Conservation (phyloP, 129 eudicot genomes). For the Chrysanthemum makinoi region DNA sequence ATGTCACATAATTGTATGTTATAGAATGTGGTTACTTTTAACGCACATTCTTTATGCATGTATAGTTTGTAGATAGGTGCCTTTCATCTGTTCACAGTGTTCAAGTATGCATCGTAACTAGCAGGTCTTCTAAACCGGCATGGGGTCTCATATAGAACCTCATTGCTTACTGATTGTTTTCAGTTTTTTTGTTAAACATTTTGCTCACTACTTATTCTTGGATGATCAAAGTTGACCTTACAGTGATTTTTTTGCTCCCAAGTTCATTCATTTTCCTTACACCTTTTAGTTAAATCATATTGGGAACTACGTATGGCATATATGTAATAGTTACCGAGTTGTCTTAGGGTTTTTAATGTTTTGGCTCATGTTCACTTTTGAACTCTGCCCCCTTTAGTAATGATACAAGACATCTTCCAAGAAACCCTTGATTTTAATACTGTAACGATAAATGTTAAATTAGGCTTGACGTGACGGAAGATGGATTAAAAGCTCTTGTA, state of each 20-base stretch:
- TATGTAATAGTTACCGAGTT: too few relatives aligned
- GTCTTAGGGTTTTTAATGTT: neutral
- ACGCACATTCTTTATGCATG: too few relatives aligned
- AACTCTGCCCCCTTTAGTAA: slow-evolving; percentile 10
- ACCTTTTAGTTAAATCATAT: neutral
- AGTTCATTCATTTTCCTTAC: neutral
- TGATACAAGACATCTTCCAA: slow-evolving; percentile 1
- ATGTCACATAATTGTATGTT: neutral
- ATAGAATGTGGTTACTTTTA: too few relatives aligned
- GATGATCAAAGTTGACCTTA: slow-evolving; percentile 11
- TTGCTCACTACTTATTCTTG: slow-evolving; percentile 2
- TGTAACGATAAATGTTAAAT: slow-evolving; percentile 15
- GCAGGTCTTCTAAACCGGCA: neutral
- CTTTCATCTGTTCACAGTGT: too few relatives aligned
- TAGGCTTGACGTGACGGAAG: slow-evolving; percentile 90
- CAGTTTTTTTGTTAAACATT: neutral
- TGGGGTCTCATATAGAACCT: neutral
- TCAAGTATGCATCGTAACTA: neutral
- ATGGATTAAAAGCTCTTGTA: slow-evolving; percentile 86
- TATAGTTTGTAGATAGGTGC: too few relatives aligned
- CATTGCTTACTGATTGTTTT: slow-evolving; percentile 1
- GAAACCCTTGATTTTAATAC: slow-evolving; percentile 5
- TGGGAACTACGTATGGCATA: too few relatives aligned
- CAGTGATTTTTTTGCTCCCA: neutral
- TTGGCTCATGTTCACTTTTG: slow-evolving; percentile 1